Percentiles rank a stretch among this genome's conserved stretches.
phyloP scores from a whole-genome alignment of 164 flowering plant species.

The Macadamia tetraphylla region DNA sequence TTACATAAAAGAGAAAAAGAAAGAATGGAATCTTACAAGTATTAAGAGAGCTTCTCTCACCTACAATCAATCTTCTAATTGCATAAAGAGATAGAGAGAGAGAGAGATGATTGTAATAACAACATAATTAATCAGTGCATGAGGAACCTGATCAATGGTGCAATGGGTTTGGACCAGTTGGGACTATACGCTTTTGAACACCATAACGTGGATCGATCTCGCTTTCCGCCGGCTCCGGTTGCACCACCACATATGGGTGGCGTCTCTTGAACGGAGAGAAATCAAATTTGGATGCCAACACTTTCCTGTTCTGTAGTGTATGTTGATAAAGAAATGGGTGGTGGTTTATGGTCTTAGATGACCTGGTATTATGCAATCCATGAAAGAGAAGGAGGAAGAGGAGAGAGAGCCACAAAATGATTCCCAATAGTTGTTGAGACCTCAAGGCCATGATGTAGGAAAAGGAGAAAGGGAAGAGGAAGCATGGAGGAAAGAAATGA shows the following conservation, averaged over 20 bases:
- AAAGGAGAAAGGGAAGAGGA: constrained; percentile 21
- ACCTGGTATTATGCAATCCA: constrained; percentile 16
- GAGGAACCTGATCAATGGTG: constrained; percentile 22
- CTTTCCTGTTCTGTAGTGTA: constrained; percentile 23
- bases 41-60: background rate
- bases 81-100: background rate
- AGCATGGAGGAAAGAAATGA: constrained; percentile 20
- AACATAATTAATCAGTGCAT: background rate
- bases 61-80: background rate
- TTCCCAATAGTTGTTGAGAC: constrained; percentile 13
- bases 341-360: constrained; percentile 1
- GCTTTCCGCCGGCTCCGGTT: constrained; percentile 8
- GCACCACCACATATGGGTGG: constrained; percentile 3
- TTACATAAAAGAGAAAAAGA: background rate
- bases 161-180: constrained; percentile 53
- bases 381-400: constrained; percentile 35
- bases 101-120: background rate
- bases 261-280: constrained; percentile 27
- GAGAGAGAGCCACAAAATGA: constrained; percentile 34
- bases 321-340: constrained; percentile 3
- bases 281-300: constrained; percentile 31
- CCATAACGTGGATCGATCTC: constrained; percentile 46
- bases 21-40: background rate
- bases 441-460: constrained; percentile 27
- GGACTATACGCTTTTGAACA: constrained; percentile 39